phyloP scores from a whole-genome alignment of 495 filamentous ascomycete genomes.

The Amorphotheca resinae region DNA sequence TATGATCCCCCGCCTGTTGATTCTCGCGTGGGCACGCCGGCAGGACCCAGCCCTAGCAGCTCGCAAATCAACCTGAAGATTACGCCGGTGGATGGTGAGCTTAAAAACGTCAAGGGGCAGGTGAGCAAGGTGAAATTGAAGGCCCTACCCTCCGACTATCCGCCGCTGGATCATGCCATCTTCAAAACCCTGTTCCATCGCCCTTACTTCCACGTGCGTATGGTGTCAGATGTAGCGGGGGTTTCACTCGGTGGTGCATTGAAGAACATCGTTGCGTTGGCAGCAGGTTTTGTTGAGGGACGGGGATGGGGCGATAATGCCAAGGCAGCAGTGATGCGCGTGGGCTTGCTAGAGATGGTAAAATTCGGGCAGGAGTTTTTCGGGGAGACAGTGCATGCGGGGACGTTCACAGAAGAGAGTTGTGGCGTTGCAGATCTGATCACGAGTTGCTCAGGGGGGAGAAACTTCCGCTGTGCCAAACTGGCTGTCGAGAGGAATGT shows the following conservation, averaged over 20 bases:
- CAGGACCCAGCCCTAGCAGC: conserved; percentile 38
- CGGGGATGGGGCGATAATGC: conserved; percentile 97
- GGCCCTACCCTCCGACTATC: conserved; percentile 66
- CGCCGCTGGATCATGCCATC: conserved; percentile 64
- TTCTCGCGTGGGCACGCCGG: conserved; percentile 57
- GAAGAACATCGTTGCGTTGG: conserved; percentile 94
- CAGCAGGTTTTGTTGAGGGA: conserved; percentile 90
- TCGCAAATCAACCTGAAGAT: conserved; percentile 49
- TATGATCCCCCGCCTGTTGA: conserved; percentile 87
- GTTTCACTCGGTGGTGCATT: conserved; percentile 91
- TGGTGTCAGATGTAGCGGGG: conserved; percentile 86
- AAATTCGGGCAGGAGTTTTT: conserved; percentile 93
- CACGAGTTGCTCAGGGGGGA: conserved; percentile 78
- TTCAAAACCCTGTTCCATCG: conserved; percentile 84
- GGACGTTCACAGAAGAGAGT: conserved; percentile 91
- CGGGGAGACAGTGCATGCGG: conserved; percentile 57
- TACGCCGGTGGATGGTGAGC: conserved; percentile 31
- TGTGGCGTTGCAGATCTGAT: conserved; percentile 94
- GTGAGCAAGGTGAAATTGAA: conserved; percentile 52
- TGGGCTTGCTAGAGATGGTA: conserved; percentile 89
- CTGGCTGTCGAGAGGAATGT: conserved; percentile 69
- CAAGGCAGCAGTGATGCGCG: conserved; percentile 92
- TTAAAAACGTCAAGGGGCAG: conserved; percentile 51
- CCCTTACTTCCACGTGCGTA: conserved; percentile 92
- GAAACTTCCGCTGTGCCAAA: conserved; percentile 91